Evolutionary conservation across 352 stramenopile species (phyloP).

Genomic region (Phytophthora lateralis): DNA sequence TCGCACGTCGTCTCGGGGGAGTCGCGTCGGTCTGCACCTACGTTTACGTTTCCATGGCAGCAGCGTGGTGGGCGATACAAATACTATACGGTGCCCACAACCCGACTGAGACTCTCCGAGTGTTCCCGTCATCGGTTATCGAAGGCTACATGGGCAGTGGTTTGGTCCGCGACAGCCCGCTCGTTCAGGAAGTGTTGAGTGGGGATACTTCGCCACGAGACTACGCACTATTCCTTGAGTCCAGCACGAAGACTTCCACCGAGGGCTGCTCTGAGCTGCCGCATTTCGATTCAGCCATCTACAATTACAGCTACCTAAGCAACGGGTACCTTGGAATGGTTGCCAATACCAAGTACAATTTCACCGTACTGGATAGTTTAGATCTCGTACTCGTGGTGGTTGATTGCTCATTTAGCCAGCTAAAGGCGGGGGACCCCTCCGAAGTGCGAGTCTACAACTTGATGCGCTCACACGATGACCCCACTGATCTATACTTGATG

Average conservation of each 20-base stretch:
- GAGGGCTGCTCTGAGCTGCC: slow-evolving; percentile 16
- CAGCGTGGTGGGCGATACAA: slow-evolving; percentile 22
- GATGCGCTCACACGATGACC: slow-evolving; percentile 16
- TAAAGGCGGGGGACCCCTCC: slow-evolving; percentile 20
- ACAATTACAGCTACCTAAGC: slow-evolving; percentile 42
- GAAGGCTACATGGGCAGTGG: slow-evolving; percentile 29
- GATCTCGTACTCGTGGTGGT: slow-evolving; percentile 47
- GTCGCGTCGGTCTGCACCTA: slow-evolving; percentile 31
- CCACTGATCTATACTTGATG: slow-evolving; percentile 24
- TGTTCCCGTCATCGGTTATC: slow-evolving; percentile 28
- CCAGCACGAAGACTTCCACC: slow-evolving; percentile 16
- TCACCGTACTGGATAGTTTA: slow-evolving; percentile 27
- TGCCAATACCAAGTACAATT: slow-evolving; percentile 37
- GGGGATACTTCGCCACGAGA: slow-evolving; percentile 32
- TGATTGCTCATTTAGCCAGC: slow-evolving; percentile 38
- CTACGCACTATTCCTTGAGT: slow-evolving; percentile 40
- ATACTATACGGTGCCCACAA: slow-evolving; percentile 26
- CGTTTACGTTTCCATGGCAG: slow-evolving; percentile 34
- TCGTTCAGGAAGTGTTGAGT: slow-evolving; percentile 21
- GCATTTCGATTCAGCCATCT: slow-evolving; percentile 20
- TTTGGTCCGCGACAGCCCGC: slow-evolving; percentile 33
- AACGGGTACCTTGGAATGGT: slow-evolving; percentile 28
- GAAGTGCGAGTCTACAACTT: slow-evolving; percentile 36
- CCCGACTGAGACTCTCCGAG: slow-evolving; percentile 11
- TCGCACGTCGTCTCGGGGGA: slow-evolving; percentile 22